phyloP scores from a whole-genome alignment of 225 moss, liverwort and hornwort species.

The Takakia lepidozioides region DNA sequence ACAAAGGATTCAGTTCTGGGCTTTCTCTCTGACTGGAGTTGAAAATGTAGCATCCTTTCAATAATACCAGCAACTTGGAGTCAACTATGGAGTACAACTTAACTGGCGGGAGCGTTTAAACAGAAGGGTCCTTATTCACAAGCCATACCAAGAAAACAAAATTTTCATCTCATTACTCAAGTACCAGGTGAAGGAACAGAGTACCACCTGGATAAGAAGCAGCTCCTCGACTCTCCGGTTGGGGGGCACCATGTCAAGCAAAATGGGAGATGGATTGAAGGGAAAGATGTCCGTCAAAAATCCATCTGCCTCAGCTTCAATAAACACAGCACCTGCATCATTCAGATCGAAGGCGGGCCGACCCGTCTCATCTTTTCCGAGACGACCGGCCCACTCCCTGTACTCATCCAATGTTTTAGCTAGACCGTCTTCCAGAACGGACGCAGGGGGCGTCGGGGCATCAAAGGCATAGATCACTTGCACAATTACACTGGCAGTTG shows the following conservation, averaged over 20 bases:
- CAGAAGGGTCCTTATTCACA: too few relatives aligned
- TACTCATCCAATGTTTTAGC: slow-evolving; percentile 45
- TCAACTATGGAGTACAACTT: too few relatives aligned
- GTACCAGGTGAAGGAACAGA: too few relatives aligned
- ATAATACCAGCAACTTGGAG: too few relatives aligned
- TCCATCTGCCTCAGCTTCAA: slow-evolving; percentile 60
- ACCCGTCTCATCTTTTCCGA: slow-evolving; percentile 40
- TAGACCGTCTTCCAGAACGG: slow-evolving; percentile 42
- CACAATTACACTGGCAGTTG: slow-evolving; percentile 76
- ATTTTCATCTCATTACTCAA: too few relatives aligned
- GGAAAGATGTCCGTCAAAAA: slow-evolving; percentile 52
- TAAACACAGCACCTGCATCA: slow-evolving; percentile 55
- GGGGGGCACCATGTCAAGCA: slow-evolving; percentile 67
- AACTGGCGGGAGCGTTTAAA: too few relatives aligned
- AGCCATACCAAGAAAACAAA: too few relatives aligned
- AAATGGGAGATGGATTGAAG: slow-evolving; percentile 60
- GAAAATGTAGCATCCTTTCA: too few relatives aligned
- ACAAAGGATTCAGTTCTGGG: too few relatives aligned
- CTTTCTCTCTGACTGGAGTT: too few relatives aligned
- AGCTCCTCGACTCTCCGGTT: slow-evolving; percentile 78
- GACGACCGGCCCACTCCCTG: slow-evolving; percentile 75
- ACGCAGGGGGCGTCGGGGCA: slow-evolving; percentile 18
- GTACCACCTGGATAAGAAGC: slow-evolving; percentile 82
- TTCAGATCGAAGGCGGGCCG: slow-evolving; percentile 68
- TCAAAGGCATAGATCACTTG: slow-evolving; percentile 75